Percentiles rank a stretch among this genome's conserved stretches.
Conservation (phyloP, 1,139 yeast species). For the Magnusiomyces suaveolens region DNA sequence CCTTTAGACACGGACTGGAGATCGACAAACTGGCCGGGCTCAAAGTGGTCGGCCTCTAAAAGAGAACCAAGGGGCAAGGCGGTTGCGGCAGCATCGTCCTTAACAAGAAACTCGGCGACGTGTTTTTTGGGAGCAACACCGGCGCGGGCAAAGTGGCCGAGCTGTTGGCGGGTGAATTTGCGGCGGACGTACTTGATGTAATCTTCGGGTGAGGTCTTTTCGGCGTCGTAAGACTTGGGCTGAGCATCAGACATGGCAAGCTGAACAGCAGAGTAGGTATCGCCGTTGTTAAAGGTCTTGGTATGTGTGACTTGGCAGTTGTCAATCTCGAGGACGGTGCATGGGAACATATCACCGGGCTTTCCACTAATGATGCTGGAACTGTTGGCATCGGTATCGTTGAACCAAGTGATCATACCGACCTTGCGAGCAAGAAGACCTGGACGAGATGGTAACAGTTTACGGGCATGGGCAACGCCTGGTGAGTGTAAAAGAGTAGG, state of each 20-base stretch:
- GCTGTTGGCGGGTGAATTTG: constrained; percentile 53
- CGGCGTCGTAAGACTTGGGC: background rate
- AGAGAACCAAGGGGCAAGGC: constrained; percentile 74
- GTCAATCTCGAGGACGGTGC: constrained; percentile 77
- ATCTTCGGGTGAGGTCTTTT: constrained; percentile 32
- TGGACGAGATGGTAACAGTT: constrained; percentile 61
- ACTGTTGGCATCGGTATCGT: constrained; percentile 16
- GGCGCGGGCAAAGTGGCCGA: constrained; percentile 75
- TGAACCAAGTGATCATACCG: constrained; percentile 86
- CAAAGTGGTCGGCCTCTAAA: constrained; percentile 73
- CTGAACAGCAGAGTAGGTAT: constrained; percentile 80
- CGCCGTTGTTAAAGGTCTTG: constrained; percentile 49
- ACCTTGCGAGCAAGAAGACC: constrained; percentile 76
- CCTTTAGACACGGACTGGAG: constrained; percentile 75
- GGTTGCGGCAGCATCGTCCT: constrained; percentile 47
- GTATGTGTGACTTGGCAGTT: constrained; percentile 75
- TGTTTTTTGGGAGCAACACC: constrained; percentile 74
- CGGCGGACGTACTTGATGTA: constrained; percentile 42
- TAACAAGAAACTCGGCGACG: constrained; percentile 69
- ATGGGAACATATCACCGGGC: constrained; percentile 34
- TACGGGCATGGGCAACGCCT: constrained; percentile 40
- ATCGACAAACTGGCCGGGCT: constrained; percentile 76
- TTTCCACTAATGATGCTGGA: constrained; percentile 5
- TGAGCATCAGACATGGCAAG: constrained; percentile 46
- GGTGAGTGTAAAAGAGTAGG: constrained; percentile 32